Conservation (phyloP, 768 basidiomycete genomes). For the Russula sp. region DNA sequence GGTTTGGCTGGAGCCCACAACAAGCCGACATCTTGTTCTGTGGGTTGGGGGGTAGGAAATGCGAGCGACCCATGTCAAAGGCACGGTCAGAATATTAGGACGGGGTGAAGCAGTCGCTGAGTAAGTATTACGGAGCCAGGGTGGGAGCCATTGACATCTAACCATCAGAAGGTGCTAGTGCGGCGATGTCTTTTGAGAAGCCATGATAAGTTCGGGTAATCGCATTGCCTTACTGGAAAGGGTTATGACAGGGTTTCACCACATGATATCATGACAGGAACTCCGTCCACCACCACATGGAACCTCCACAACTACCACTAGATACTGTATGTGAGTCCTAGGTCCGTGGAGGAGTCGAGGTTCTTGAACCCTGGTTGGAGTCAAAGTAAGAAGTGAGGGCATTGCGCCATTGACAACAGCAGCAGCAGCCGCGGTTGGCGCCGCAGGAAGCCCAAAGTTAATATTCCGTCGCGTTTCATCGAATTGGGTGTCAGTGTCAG, state of each 20-base stretch:
- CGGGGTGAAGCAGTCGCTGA: not conserved
- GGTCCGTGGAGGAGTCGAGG: too few relatives aligned
- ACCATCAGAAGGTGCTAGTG: not conserved
- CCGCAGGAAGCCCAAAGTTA: not conserved
- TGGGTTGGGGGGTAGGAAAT: not conserved
- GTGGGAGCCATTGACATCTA: not conserved
- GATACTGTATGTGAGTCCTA: too few relatives aligned
- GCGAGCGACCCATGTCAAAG: not conserved
- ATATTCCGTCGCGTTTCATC: not conserved
- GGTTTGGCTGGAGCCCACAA: too few relatives aligned
- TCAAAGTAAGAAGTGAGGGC: not conserved
- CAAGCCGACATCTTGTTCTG: too few relatives aligned
- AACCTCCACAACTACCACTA: too few relatives aligned
- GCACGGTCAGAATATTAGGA: not conserved
- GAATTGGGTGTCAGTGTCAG: not conserved
- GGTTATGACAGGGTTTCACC: too few relatives aligned
- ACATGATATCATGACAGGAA: too few relatives aligned
- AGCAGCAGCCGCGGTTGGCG: not conserved
- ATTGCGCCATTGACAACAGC: not conserved
- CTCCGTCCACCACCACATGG: too few relatives aligned
- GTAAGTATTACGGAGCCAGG: not conserved
- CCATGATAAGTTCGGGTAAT: not conserved
- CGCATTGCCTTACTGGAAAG: too few relatives aligned
- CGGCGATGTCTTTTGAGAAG: not conserved
- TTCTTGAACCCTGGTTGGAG: not conserved